Evolutionary conservation across 495 filamentous ascomycete species (phyloP), one percentile per base, ranked within the genome.

Genomic region (Talaromyces nanjingensis): DNA sequence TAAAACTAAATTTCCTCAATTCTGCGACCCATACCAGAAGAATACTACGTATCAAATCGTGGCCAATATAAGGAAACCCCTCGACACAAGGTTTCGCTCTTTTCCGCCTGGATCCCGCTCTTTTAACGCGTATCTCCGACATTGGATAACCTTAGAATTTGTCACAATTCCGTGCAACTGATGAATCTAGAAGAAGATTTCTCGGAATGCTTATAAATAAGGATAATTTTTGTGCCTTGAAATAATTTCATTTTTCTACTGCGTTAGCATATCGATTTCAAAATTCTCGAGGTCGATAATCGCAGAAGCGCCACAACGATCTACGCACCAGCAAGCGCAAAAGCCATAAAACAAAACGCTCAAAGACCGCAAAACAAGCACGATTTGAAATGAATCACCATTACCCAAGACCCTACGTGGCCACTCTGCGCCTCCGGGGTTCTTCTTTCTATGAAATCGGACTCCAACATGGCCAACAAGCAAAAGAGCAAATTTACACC

Each of bases 401-500:
- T 16, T 18, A 45, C 6, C 39, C 39, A 45, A 45, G n/a, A 18
- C 39, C 39, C 39, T 18, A 45, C n/a, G 39, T 45, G 39, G 39
- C 0, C 12, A 45, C 39, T 45, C 39, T 45, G 39, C 39, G n/a
- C 3, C 39, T 45, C 39, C 39, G 39, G 0, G 39, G 39, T 14
- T 5, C 39, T 2, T 45, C 39, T 45, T 18, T 2, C n/a, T 45
- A 45, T 18, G 53, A 87, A 81, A 83, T 87, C 22, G 84, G 85
- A 42, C 31, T 78, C 16, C 68, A 78, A n/a, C 84, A 87, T 77
- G 85, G 85, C 53, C 56, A 64, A 6, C 63, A 69, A 18, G 76
- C 83, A n/a, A 74, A 69, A 20, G 58, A 64, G 0, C 76, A 83
- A 59, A 79, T 87, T 62, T 63, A 64, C 11, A 72, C 74, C n/a